Base-by-base conservation (phyloP, 345 rosid genomes). In the Carallia pectinifolia region DNA sequence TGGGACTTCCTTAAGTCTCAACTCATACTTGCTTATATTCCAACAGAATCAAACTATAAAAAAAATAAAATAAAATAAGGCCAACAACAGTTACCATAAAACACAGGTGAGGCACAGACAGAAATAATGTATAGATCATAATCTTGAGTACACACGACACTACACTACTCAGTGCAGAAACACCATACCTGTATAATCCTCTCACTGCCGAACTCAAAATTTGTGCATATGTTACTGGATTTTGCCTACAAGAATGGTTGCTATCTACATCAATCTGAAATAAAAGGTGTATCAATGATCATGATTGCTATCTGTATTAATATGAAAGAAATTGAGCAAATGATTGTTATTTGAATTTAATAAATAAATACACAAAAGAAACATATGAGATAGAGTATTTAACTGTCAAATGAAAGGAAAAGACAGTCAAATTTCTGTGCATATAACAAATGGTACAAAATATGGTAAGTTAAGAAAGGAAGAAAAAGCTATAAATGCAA, bases 171-270 rank as follows among this genome's bases (percentile, higher is more conserved):
- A 44, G 50, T 4, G 1, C 47, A 40, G 16, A 44, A 15, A 44
- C 16, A 44, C 50, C 50, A 23, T 70, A 90, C 98, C 98, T 94
- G 86, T 78, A 85, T 19, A 94, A 89, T 61, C 93, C 93, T 88
- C 95, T 85, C 12, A 87, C 85, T 63, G 85, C 97, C 62, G 87
- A 84, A 77, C 81, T 84, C 81, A 94, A 69, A 80, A 80, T 67
- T 71, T 85, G 87, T 0, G 83, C 79, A 77, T 90, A 88, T 36
- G 80, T 80, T 66, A 96, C 96, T 69, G 97, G 96, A 81, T 76
- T 85, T 74, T 82, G 87, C 77, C 85, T 76, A 48, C 79, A 71
- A 73, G 95, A 81, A 77, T 76, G 81, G 67, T 72, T 79, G 65
- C 74, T 70, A 53, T 83, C 85, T 75, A 84, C 91, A 67, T 86